Evolutionary conservation across 2,329 filamentous ascomycete genomes (phyloP).

Genomic region (Hypoxylon sp.): DNA sequence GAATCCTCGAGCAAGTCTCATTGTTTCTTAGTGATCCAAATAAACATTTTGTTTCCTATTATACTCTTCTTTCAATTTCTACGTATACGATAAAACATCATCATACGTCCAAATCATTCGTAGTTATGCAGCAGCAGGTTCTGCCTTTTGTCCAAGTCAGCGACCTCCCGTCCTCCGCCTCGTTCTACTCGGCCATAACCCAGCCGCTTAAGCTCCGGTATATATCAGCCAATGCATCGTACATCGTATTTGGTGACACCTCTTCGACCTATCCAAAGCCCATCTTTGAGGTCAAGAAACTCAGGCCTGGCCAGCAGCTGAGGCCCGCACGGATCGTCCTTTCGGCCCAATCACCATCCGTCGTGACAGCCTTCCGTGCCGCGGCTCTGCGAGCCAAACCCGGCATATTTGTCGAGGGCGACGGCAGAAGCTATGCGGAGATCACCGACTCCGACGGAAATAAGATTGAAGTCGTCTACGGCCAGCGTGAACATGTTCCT

Average conservation of each 20-base stretch:
- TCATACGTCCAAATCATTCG: not conserved
- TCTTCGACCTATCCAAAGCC: slow-evolving; percentile 47
- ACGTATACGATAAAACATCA: no score
- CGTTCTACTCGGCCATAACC: slow-evolving; percentile 82
- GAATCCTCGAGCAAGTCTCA: slow-evolving; percentile 7
- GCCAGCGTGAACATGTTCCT: no score
- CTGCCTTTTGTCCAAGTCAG: slow-evolving; percentile 71
- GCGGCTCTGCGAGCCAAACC: slow-evolving; percentile 62
- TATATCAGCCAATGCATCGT: slow-evolving; percentile 55
- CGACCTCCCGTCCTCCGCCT: slow-evolving; percentile 80
- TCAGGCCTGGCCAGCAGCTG: slow-evolving; percentile 48
- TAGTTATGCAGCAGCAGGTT: slow-evolving; percentile 47
- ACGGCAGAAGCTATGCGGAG: slow-evolving; percentile 58
- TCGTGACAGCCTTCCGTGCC: slow-evolving; percentile 76
- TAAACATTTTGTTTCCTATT: not conserved
- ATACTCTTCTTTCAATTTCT: not conserved
- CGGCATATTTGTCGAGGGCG: slow-evolving; percentile 55
- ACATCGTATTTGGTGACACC: slow-evolving; percentile 55
- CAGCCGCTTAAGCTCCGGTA: slow-evolving; percentile 82
- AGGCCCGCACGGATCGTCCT: slow-evolving; percentile 67
- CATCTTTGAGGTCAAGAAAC: slow-evolving; percentile 57
- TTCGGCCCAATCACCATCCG: slow-evolving; percentile 69
- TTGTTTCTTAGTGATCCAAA: slow-evolving; percentile 4
- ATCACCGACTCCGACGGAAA: slow-evolving; percentile 85
- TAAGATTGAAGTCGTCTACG: slow-evolving; percentile 79